Conservation (phyloP, 2,329 filamentous ascomycete species). For the Cercospora canescens region DNA sequence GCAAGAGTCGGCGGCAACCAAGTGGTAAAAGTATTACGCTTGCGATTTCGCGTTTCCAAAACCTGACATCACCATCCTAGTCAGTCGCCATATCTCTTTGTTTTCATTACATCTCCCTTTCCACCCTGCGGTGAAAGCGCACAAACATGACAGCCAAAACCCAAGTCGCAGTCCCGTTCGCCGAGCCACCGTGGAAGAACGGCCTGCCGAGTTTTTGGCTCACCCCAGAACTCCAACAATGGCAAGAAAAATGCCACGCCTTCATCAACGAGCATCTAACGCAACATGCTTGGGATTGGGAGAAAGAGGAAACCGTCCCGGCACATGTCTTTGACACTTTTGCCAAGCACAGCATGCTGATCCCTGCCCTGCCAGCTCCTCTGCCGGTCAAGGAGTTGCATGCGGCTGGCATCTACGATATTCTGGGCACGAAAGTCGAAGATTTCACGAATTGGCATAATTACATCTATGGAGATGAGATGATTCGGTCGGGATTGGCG, state of each 20-base stretch:
- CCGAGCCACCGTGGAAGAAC: conserved; percentile 69
- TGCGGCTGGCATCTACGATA: conserved; percentile 63
- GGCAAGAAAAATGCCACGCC: conserved; percentile 67
- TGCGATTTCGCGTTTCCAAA: background rate
- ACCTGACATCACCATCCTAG: background rate
- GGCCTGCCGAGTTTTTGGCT: conserved; percentile 73
- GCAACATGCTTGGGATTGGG: conserved; percentile 68
- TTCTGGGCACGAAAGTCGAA: conserved; percentile 68
- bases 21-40: background rate
- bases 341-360: conserved; percentile 64
- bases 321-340: conserved; percentile 65
- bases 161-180: conserved; percentile 60
- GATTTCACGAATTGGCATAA: conserved; percentile 73
- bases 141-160: conserved; percentile 10
- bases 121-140: background rate
- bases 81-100: background rate
- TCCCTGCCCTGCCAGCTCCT: conserved; percentile 69
- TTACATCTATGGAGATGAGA: conserved; percentile 70
- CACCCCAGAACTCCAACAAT: conserved; percentile 62
- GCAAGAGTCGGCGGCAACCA: background rate
- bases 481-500: conserved; percentile 63
- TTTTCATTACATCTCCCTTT: background rate
- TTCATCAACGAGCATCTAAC: conserved; percentile 66
- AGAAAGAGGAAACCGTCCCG: conserved; percentile 63
- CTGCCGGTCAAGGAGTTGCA: conserved; percentile 69